Conservation (phyloP, 2,329 filamentous ascomycete species). For the Colletotrichum sp. region DNA sequence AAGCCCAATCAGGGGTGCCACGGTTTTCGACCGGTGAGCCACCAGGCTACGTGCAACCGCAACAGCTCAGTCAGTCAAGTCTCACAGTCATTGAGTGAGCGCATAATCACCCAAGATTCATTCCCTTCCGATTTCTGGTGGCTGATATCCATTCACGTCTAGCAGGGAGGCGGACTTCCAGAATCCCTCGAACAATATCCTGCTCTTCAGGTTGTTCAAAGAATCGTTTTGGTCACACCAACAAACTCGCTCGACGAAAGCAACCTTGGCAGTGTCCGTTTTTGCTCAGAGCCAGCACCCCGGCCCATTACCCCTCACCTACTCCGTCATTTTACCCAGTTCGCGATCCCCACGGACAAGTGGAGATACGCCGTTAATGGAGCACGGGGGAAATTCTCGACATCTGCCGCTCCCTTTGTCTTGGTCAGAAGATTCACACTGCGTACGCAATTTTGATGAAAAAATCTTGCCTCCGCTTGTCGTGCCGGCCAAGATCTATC, state of each 20-base stretch:
- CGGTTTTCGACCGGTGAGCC: not conserved
- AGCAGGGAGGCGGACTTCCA: not conserved
- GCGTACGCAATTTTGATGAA: not conserved
- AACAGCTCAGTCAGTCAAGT: not conserved
- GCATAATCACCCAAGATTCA: not conserved
- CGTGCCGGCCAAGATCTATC: not conserved
- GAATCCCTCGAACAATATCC: not conserved
- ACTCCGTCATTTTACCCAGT: not conserved
- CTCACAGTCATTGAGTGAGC: not conserved
- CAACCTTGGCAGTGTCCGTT: not conserved
- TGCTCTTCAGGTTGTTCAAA: not conserved
- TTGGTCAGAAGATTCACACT: not conserved
- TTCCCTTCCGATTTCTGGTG: not conserved
- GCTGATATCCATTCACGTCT: not conserved
- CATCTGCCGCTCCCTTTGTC: not conserved
- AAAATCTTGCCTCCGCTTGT: not conserved
- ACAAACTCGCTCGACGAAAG: not conserved
- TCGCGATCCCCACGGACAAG: not conserved
- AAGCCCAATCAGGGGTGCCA: not conserved
- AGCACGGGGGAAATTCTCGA: not conserved
- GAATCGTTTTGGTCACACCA: not conserved
- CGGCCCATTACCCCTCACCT: not conserved
- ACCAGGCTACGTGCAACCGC: not conserved
- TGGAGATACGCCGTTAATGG: not conserved
- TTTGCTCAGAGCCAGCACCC: not conserved